These are phyloP conservation scores for Pleurotus pulmonarius DNA, from an alignment of 768 basidiomycete species.

Conservation along the genomic window DNA sequence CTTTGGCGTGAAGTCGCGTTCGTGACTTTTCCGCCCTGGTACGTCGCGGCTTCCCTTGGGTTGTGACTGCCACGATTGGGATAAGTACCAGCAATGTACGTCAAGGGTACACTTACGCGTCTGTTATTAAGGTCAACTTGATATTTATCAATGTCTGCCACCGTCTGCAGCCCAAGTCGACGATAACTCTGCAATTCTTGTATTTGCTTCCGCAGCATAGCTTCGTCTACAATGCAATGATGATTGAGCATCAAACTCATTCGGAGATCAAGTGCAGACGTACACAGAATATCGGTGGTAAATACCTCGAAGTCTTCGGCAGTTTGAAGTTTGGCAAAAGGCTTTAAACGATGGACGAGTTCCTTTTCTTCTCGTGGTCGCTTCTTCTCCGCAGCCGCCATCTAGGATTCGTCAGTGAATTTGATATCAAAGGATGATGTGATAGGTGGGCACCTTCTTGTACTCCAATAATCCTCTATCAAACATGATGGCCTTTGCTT, in stretches of 20 bases:
- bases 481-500: slow-evolving; percentile 87
- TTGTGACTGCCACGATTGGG: slow-evolving; percentile 41
- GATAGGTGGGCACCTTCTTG: slow-evolving; percentile 67
- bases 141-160: slow-evolving; percentile 90
- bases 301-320: slow-evolving; percentile 90
- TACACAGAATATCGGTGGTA: slow-evolving; percentile 87
- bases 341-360: slow-evolving; percentile 81
- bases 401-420: slow-evolving; percentile 40
- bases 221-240: slow-evolving; percentile 60
- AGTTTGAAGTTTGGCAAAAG: slow-evolving; percentile 88
- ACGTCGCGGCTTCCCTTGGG: slow-evolving; percentile 43
- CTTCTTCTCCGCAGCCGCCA: slow-evolving; percentile 90
- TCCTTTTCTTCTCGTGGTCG: slow-evolving; percentile 89
- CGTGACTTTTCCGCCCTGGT: slow-evolving; percentile 54
- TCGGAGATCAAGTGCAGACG: slow-evolving; percentile 18
- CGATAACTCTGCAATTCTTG: slow-evolving; percentile 90
- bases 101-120: slow-evolving; percentile 47
- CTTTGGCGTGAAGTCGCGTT: slow-evolving; percentile 60
- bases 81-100: background rate
- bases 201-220: slow-evolving; percentile 81
- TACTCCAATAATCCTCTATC: slow-evolving; percentile 90
- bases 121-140: slow-evolving; percentile 63
- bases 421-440: too few species aligned
- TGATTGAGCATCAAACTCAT: background rate
- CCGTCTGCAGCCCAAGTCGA: slow-evolving; percentile 75